Evolutionary conservation across 176 grass and related monocot species (phyloP), one percentile per base, ranked within the genome.

Genomic region (Zizania latifolia): DNA sequence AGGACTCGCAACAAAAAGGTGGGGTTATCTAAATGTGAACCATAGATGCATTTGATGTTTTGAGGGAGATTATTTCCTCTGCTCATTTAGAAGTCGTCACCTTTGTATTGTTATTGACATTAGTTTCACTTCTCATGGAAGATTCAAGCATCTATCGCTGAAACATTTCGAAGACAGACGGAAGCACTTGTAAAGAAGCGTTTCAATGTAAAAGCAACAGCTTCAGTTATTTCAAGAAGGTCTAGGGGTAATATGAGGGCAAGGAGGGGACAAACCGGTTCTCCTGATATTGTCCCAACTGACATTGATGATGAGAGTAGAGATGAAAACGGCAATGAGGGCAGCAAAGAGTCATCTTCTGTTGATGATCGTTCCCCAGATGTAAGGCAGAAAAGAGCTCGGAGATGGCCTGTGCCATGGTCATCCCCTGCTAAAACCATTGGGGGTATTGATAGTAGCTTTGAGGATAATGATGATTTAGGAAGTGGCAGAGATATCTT

Each of bases 131-230:
- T 36, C 3, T 36, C 6, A 36, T 36, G 34, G 34, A 79, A 95
- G 92, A 95, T 95, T 72, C 92, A 95, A 91, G 88, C 75, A 84
- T 88, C 76, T 39, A 95, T 95, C 78, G 86, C 88, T 38, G 92
- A 95, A 50, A 82, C 92, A 45, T 85, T 86, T 61, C 80, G 83
- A 66, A 83, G 86, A 62, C 92, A 95, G 72, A 51, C 80, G 56
- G 92, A 95, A 77, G 88, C 84, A 7, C 83, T 95, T 61, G 85
- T 88, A 76, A 79, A 58, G 73, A 88, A 58, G 72, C 34, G 34
- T 6, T 58, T 79, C 32, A 75, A 56, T 40, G 58, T 79, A 36
- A 36, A 36, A 36, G 34, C 34, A 36, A 36, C 6, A 36, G 53
- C 60, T 32, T 33, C 41, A 36, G 34, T 36, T 36, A 3, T 36